These are phyloP conservation scores for Tilletia setariae DNA, from an alignment of 1,284 basidiomycete species.

Conservation along the genomic window DNA sequence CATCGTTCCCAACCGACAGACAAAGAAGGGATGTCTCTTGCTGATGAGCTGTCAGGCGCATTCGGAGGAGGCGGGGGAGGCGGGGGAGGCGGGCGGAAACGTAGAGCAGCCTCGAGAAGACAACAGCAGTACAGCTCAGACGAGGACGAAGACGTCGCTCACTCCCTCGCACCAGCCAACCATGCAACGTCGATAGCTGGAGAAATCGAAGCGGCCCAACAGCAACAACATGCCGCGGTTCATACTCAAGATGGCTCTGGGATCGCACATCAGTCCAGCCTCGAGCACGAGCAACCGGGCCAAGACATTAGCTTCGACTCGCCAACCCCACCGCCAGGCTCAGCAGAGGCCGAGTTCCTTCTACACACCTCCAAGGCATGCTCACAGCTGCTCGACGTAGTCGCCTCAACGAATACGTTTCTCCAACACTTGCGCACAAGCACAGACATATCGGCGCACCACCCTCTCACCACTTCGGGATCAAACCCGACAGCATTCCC, in stretches of 20 bases:
- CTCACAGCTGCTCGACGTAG: not conserved
- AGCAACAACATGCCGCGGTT: too few relatives aligned
- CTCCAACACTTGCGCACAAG: constrained; percentile 7
- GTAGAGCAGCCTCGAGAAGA: not conserved
- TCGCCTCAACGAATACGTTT: not conserved
- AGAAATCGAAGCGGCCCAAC: too few relatives aligned
- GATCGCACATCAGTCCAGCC: too few relatives aligned
- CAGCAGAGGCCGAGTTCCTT: constrained; percentile 1
- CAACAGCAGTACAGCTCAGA: constrained; percentile 11
- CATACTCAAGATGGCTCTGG: too few relatives aligned
- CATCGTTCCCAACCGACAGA: not conserved
- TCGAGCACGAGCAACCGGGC: too few relatives aligned
- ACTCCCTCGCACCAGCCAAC: not conserved
- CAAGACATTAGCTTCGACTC: not conserved
- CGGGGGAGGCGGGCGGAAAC: not conserved
- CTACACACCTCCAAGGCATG: not conserved
- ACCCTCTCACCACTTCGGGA: not conserved
- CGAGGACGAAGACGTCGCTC: not conserved
- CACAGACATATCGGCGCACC: not conserved
- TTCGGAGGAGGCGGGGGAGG: not conserved
- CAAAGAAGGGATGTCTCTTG: not conserved
- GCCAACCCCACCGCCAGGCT: constrained; percentile 7
- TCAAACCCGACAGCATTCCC: not conserved
- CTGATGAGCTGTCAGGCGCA: constrained; percentile 11
- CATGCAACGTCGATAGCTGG: not conserved